These are phyloP conservation scores for Apiospora marii DNA, from an alignment of 2,329 filamentous ascomycete species.

Conservation along the genomic window DNA sequence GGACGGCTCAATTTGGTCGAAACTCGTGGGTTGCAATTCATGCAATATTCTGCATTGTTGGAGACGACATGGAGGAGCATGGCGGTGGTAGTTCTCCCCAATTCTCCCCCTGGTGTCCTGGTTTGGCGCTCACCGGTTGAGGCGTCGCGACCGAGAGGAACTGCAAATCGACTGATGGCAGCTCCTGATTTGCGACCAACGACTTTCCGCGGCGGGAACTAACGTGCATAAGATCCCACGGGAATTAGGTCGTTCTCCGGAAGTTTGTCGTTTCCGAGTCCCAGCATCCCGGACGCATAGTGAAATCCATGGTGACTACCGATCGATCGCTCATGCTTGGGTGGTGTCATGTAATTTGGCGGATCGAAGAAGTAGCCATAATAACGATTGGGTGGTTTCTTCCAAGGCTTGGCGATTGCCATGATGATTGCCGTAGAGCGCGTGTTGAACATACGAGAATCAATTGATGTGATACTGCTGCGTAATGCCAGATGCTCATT, in stretches of 20 bases:
- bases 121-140: not conserved
- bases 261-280: not conserved
- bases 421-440: not conserved
- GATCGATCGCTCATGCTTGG: not conserved
- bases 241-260: not conserved
- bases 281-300: not conserved
- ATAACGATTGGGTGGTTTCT: not conserved
- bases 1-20: not conserved
- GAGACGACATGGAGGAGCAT: not conserved
- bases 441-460: constrained; percentile 15
- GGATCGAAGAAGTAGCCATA: not conserved
- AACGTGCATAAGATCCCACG: not conserved
- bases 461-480: constrained; percentile 18
- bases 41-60: constrained; percentile 5
- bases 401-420: not conserved
- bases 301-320: not conserved
- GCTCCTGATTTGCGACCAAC: not conserved
- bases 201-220: not conserved
- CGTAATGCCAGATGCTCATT: constrained; percentile 6
- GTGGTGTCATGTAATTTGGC: not conserved
- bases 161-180: not conserved
- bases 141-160: not conserved
- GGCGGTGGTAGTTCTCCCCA: not conserved
- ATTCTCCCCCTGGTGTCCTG: not conserved
- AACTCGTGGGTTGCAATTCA: constrained; percentile 6